Base-by-base conservation (phyloP, 345 rosid species). In the Streptanthus diversifolius region DNA sequence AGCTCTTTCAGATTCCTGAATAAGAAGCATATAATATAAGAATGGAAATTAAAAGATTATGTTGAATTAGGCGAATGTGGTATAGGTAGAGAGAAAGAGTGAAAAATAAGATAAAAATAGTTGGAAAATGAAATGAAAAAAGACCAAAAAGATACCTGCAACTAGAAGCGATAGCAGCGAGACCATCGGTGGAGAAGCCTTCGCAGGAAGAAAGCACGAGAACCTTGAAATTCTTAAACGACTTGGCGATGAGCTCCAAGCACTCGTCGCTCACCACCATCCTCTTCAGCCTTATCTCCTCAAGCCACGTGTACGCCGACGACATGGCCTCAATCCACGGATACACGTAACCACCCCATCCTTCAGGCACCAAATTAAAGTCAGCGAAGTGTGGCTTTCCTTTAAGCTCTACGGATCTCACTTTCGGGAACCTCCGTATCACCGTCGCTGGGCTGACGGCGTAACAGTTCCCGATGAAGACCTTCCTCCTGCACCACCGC, bases 331-430 rank as follows among this genome's bases (percentile, higher is more conserved):
- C 81, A 76, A 89, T 85, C 98, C 98, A 93, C 2, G 93, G 96
- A 68, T 56, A 67, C 17, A 88, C 84, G 81, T 79, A 82, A 2
- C 90, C 98, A 18, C 98, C 98, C 98, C 98, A 93, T 0, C 96
- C 96, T 0, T 87, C 91, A 0, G 98, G 98, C 5, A 93, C 97
- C 64, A 91, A 80, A 80, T 85, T 82, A 71, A 93, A 91, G 82
- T 93, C 98, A 1, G 98, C 97, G 24, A 93, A 93, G 84, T 93
- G 98, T 7, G 98, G 98, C 68, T 93, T 93, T 11, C 97, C 98
- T 47, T 93, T 89, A 6, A 93, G 73, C 85, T 84, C 88, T 6
- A 93, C 72, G 70, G 98, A 93, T 85, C 96, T 88, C 69, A 88
- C 40, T 14, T 86, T 90, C 51, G 97, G 97, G 72, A 93, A 93